Base-by-base conservation (phyloP, 2,329 filamentous ascomycete genomes). In the Aspergillus japonicus region DNA sequence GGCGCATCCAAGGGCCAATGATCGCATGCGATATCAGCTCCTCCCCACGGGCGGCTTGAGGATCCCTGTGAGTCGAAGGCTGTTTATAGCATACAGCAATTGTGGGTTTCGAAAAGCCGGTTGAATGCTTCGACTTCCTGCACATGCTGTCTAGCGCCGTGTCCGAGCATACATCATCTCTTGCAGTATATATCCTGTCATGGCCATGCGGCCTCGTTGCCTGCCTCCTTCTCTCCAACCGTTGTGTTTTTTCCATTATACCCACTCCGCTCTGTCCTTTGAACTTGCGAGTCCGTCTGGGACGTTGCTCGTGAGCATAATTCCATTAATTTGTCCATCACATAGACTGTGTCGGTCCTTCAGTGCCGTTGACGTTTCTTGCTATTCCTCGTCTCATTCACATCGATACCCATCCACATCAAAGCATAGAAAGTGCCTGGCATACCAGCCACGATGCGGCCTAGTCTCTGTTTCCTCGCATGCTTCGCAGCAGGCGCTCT, bases 401-500 rank as follows among this genome's bases (percentile, higher is more conserved):
- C 39, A 7, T 44, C 16, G n/a, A 44, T 44, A 44, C 16, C 16
- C 39, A 7, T 44, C 14, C 14, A 44, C 39, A 44, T 16, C 39
- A 8, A 29, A 44, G 14, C 33, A 47, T 3, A 52, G 50, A 52
- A 26, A n/a, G 50, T 14, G 16, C 50, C 14, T 14, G 24, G 10
- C 47, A 50, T 33, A 56, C 53, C 54, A 59, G 54, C 57, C 64
- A 65, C 54, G 47, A 69, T 68, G 66, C 63, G 57, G 60, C 59
- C 63, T 51, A 47, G 67, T 50, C 51, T 70, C 31, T 63, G 71
- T 23, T 53, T 75, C 23, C 44, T 72, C 51, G 64, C 70, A 57
- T 71, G 69, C 39, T 56, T 78, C 61, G 68, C 70, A 50, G 70
- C 71, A 48, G 66, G 66, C 44, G 69, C 74, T 21, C 59, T 70